Conservation (phyloP, 345 rosid species). For the Citrus sp. region DNA sequence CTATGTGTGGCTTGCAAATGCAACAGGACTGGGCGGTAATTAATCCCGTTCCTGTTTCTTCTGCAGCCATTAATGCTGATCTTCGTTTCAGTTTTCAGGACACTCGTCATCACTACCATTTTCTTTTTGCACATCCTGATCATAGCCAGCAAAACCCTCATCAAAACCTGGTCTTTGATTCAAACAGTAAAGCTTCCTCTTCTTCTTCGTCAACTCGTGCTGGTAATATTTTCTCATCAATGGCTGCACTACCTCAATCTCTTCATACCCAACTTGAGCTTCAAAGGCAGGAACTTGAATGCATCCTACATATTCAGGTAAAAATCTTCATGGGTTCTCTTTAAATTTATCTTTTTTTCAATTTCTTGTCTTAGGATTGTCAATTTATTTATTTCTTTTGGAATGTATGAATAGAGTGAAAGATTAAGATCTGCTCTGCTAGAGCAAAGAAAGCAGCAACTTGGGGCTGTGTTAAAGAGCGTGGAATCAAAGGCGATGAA, state of each 20-base stretch:
- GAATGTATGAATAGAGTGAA: conserved; percentile 21
- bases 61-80: conserved; percentile 1
- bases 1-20: conserved; percentile 20
- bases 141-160: not conserved
- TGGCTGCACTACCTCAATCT: conserved; percentile 18
- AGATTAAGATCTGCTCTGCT: conserved; percentile 29
- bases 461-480: conserved; percentile 12
- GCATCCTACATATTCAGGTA: conserved; percentile 35
- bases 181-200: conserved; percentile 6
- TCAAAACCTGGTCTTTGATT: conserved; percentile 7
- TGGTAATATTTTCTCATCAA: conserved; percentile 12
- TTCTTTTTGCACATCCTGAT: conserved; percentile 2
- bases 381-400: not conserved
- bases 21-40: conserved; percentile 26
- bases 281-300: conserved; percentile 39
- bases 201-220: conserved; percentile 5
- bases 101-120: conserved; percentile 18
- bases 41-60: conserved; percentile 14
- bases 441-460: conserved; percentile 34
- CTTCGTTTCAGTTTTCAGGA: conserved; percentile 13
- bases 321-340: not conserved
- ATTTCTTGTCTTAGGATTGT: not conserved
- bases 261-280: conserved; percentile 31
- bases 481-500: conserved; percentile 24
- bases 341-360: not conserved